Evolutionary conservation across 2,329 filamentous ascomycete genomes (phyloP).

Genomic region (Microsporum ferrugineum): DNA sequence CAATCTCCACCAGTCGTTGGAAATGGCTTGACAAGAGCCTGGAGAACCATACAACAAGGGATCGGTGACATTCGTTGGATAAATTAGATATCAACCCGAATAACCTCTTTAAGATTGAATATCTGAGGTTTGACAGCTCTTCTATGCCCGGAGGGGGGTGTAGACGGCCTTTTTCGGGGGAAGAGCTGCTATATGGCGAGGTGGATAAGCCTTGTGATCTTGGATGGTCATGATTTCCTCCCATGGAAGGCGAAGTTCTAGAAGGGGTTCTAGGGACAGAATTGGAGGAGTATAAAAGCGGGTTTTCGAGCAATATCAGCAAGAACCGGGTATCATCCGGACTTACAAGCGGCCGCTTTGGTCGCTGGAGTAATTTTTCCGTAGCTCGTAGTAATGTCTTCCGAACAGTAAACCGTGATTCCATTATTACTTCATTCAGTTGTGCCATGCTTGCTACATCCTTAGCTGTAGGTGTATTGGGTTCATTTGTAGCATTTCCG

Average conservation of each 20-base stretch:
- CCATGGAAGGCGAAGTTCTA: background rate
- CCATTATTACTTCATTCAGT: slow-evolving; percentile 43
- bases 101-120: slow-evolving; percentile 73
- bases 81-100: slow-evolving; percentile 69
- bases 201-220: slow-evolving; percentile 14
- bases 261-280: slow-evolving; percentile 11
- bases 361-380: slow-evolving; percentile 68
- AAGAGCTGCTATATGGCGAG: slow-evolving; percentile 18
- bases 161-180: slow-evolving; percentile 19
- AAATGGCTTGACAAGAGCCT: slow-evolving; percentile 58
- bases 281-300: slow-evolving; percentile 50
- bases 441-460: slow-evolving; percentile 34
- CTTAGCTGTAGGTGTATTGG: slow-evolving; percentile 21
- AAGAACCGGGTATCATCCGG: slow-evolving; percentile 66
- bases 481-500: slow-evolving; percentile 14
- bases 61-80: slow-evolving; percentile 61
- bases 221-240: slow-evolving; percentile 5
- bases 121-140: slow-evolving; percentile 53
- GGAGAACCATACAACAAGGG: slow-evolving; percentile 67
- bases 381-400: slow-evolving; percentile 63
- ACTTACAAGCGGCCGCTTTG: slow-evolving; percentile 55
- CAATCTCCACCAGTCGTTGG: slow-evolving; percentile 60
- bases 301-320: slow-evolving; percentile 67
- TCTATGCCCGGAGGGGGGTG: background rate
- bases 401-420: slow-evolving; percentile 59